Evolutionary conservation across 2,329 filamentous ascomycete species (phyloP), one percentile per base, ranked within the genome.

Genomic region (Apiospora kogelbergensis): DNA sequence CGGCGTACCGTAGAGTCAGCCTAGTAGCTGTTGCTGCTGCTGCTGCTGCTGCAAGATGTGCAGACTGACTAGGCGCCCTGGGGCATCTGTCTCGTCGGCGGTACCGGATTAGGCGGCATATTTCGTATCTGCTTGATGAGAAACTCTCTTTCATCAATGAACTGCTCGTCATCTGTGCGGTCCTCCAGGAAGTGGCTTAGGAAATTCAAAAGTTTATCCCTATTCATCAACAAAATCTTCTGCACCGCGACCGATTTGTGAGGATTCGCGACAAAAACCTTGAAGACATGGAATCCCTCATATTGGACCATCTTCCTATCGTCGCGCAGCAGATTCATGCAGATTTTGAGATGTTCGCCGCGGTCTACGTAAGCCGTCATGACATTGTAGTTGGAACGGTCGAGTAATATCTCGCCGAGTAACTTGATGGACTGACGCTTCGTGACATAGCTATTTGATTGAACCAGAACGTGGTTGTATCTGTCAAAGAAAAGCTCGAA

Each of bases 251-350:
- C 86, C n/a, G 94, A 97, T 83, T 99, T 99, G 84, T 98, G 95
- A 9, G 96, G 96, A 79, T 99, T 99, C 70, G 96, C 96, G 67
- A 98, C 96, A 81, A 99, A 99, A 71, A 99, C 95, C 85, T 99
- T 99, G 87, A 99, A 99, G 53, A 99, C 95, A 79, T 99, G 96
- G 80, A 99, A 99, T 9, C 95, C 96, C 80, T 99, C 96, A 79
- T 99, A 99, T 81, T 98, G 96, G 71, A 99, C 96, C 95, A 99
- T 99, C 81, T 97, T 96, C 74, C 95, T 90, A 80, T 98, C 95
- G 80, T 98, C 96, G 74, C 94, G 91, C 71, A 99, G 84, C 70
- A 99, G 86, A 80, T 97, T 98, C 96, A 99, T 99, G 83, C 95
- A 96, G 72, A 98, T 92, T 83, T 99, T 99, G 74, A 99, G 88